phyloP scores from a whole-genome alignment of 768 basidiomycete genomes.

The Sarcomyxa edulis region DNA sequence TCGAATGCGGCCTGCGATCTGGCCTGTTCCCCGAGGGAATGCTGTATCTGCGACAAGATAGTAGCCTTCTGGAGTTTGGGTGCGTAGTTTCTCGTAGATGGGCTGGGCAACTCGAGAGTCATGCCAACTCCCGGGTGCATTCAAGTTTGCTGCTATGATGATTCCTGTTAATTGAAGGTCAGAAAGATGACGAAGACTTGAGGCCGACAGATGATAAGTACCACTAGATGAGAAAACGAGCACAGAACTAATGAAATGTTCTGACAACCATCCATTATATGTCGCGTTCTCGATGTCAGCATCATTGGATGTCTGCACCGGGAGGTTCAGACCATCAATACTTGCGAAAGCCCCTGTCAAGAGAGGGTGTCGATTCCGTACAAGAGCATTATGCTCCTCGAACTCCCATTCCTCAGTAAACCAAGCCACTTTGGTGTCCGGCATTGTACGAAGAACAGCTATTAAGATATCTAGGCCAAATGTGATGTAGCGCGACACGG shows the following conservation, averaged over 20 bases:
- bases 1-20: constrained; percentile 16
- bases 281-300: constrained; percentile 34
- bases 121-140: constrained; percentile 37
- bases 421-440: constrained; percentile 22
- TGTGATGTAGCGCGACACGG: constrained; percentile 25
- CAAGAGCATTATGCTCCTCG: constrained; percentile 15
- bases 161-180: constrained; percentile 17
- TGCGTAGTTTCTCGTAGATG: constrained; percentile 23
- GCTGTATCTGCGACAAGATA: constrained; percentile 33
- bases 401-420: constrained; percentile 20
- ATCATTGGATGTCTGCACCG: constrained; percentile 26
- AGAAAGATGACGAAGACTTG: not conserved
- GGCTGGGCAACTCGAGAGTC: constrained; percentile 34
- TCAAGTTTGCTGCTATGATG: constrained; percentile 26
- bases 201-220: constrained; percentile 4
- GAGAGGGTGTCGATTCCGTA: constrained; percentile 22
- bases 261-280: constrained; percentile 35
- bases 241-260: constrained; percentile 29
- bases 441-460: constrained; percentile 17
- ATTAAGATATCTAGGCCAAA: constrained; percentile 26
- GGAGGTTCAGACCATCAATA: constrained; percentile 32
- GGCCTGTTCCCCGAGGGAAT: constrained; percentile 24
- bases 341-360: constrained; percentile 30
- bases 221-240: constrained; percentile 22
- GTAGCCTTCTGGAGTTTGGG: constrained; percentile 23